These are phyloP conservation scores for Blastomyces silverae DNA, from an alignment of 2,329 filamentous ascomycete species.

Conservation along the genomic window DNA sequence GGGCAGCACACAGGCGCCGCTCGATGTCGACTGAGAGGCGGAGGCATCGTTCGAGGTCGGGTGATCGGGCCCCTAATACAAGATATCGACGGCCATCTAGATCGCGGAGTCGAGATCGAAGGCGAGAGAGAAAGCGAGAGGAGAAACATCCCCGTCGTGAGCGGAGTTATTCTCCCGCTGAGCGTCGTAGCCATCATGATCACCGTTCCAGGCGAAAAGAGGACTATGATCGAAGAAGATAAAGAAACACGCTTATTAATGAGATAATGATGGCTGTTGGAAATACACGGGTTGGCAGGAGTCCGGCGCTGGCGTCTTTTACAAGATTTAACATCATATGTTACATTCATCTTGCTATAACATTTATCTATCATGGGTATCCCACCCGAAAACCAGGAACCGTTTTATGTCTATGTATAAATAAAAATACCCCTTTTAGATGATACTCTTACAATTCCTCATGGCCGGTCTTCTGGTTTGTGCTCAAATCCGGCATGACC, in stretches of 20 bases:
- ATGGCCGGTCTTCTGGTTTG: constrained; percentile 30
- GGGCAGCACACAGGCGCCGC: background rate
- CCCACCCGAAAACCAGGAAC: background rate
- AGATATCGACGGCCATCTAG: constrained; percentile 26
- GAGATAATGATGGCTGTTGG: constrained; percentile 10
- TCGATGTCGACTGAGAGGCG: constrained; percentile 20
- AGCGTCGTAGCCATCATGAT: constrained; percentile 26
- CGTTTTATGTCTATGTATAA: constrained; percentile 17
- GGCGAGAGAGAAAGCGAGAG: constrained; percentile 24
- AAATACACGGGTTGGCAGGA: background rate
- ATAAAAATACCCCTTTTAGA: constrained; percentile 2
- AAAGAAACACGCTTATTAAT: constrained; percentile 11
- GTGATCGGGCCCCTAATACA: constrained; percentile 26
- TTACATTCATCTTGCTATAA: background rate
- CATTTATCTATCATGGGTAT: constrained; percentile 7
- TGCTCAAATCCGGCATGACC: constrained; percentile 70
- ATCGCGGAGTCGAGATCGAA: constrained; percentile 29
- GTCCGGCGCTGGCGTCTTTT: constrained; percentile 5
- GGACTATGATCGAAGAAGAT: constrained; percentile 22
- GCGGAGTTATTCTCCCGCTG: constrained; percentile 24
- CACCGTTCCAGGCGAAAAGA: constrained; percentile 28
- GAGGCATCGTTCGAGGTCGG: constrained; percentile 21
- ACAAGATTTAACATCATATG: background rate
- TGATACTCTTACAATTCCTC: constrained; percentile 44
- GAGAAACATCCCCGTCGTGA: constrained; percentile 25